phyloP scores from a whole-genome alignment of 2,329 filamentous ascomycete species.

The Paraphoma sp. region DNA sequence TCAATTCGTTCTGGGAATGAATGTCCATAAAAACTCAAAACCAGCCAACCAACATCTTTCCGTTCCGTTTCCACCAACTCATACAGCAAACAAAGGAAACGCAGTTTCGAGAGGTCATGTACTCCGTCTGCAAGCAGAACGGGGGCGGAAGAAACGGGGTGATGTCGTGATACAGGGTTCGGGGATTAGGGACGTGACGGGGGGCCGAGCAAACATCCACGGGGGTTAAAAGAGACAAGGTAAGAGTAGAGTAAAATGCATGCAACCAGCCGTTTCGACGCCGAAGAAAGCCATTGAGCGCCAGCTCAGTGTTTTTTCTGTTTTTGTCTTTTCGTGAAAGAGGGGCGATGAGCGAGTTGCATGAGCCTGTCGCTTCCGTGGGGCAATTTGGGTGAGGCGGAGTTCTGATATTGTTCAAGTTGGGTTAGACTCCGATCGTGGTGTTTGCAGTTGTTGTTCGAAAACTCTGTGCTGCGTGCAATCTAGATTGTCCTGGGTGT shows the following conservation, averaged over 20 bases:
- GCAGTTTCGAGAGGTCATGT: slow-evolving; percentile 40
- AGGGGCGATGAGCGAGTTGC: slow-evolving; percentile 30
- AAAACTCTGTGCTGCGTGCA: slow-evolving; percentile 15
- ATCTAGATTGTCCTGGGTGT: slow-evolving; percentile 37
- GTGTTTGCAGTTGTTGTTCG: slow-evolving; percentile 23
- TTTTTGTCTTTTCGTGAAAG: slow-evolving; percentile 34
- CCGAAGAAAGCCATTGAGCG: slow-evolving; percentile 35
- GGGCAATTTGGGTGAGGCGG: slow-evolving; percentile 31
- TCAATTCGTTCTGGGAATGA: slow-evolving; percentile 27
- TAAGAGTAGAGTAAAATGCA: slow-evolving; percentile 21
- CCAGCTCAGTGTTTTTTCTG: slow-evolving; percentile 39
- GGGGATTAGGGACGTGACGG: slow-evolving; percentile 26
- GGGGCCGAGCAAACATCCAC: slow-evolving; percentile 36
- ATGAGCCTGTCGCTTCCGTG: slow-evolving; percentile 12
- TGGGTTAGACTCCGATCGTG: slow-evolving; percentile 20
- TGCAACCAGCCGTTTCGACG: slow-evolving; percentile 30
- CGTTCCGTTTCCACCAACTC: slow-evolving; percentile 11
- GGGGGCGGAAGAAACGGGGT: slow-evolving; percentile 20
- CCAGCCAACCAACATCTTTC: slow-evolving; percentile 17
- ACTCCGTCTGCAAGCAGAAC: slow-evolving; percentile 40
- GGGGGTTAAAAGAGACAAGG: slow-evolving; percentile 18
- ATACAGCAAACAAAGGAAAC: slow-evolving; percentile 41
- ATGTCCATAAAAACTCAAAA: slow-evolving; percentile 18
- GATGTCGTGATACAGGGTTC: slow-evolving; percentile 9
- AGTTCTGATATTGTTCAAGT: slow-evolving; percentile 10